Percentiles rank a stretch among this genome's conserved stretches.
phyloP scores from a whole-genome alignment of 805 yeast genomes.

The Candida sanyiensis region DNA sequence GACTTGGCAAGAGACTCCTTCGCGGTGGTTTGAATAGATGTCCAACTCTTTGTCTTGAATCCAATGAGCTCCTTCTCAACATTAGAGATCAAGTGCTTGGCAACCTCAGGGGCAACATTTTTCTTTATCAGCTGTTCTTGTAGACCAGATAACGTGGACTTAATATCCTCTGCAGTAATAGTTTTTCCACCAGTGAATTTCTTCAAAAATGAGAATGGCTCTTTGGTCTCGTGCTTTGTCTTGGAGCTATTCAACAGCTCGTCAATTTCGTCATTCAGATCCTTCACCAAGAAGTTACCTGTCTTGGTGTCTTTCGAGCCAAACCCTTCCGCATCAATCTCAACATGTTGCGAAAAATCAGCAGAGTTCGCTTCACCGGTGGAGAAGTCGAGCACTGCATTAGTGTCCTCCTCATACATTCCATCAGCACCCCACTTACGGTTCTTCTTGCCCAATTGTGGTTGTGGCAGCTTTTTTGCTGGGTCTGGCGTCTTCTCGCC shows the following conservation, averaged over 20 bases:
- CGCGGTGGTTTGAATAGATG: conserved; percentile 68
- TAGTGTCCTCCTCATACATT: conserved; percentile 38
- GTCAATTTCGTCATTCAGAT: conserved; percentile 49
- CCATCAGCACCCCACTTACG: conserved; percentile 72
- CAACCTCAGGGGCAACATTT: conserved; percentile 89
- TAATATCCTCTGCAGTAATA: conserved; percentile 56
- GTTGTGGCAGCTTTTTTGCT: conserved; percentile 15
- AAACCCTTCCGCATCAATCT: conserved; percentile 29
- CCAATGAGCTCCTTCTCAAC: conserved; percentile 69
- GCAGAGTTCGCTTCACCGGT: conserved; percentile 19
- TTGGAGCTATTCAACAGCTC: conserved; percentile 31
- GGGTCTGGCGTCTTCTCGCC: conserved; percentile 4
- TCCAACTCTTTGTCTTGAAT: conserved; percentile 65
- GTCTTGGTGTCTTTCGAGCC: conserved; percentile 36
- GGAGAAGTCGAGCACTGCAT: conserved; percentile 53
- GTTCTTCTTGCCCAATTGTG: conserved; percentile 34
- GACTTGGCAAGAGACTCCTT: conserved; percentile 57
- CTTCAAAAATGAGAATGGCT: conserved; percentile 53
- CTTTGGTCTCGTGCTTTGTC: conserved; percentile 24
- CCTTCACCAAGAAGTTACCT: conserved; percentile 64
- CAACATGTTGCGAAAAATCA: conserved; percentile 12
- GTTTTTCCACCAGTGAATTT: conserved; percentile 66
- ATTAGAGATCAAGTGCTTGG: conserved; percentile 61
- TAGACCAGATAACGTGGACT: conserved; percentile 58
- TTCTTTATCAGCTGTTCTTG: conserved; percentile 75